These are phyloP conservation scores for Holtermannia corniformis DNA, from an alignment of 768 basidiomycete genomes.

Conservation along the genomic window DNA sequence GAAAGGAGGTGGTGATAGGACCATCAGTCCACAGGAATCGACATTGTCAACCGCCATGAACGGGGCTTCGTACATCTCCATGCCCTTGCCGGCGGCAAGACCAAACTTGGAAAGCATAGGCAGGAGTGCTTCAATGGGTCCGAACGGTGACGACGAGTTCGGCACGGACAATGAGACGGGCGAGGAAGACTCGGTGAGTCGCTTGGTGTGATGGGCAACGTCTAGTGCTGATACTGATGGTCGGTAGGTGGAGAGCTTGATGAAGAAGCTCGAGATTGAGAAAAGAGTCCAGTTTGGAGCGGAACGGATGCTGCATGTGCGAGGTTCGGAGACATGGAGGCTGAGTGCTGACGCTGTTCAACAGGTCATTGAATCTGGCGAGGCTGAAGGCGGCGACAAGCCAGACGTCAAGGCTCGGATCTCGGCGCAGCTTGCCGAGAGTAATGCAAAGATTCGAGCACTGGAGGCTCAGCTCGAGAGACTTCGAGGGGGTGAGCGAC, in stretches of 20 bases:
- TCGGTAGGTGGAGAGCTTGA: conserved; percentile 58
- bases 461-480: conserved; percentile 54
- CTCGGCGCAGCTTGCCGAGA: conserved; percentile 54
- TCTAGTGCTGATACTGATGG: background rate
- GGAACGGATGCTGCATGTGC: conserved; percentile 72
- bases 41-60: too few relatives aligned
- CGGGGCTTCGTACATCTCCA: background rate
- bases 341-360: background rate
- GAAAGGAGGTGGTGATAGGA: too few relatives aligned
- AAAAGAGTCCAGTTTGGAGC: conserved; percentile 83
- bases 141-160: background rate
- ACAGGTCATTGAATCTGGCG: conserved; percentile 30
- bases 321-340: conserved; percentile 45
- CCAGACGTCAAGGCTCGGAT: conserved; percentile 37
- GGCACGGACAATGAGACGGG: background rate
- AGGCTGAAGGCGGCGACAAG: conserved; percentile 47
- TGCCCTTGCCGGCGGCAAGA: background rate
- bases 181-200: background rate
- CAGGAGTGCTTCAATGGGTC: background rate
- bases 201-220: background rate
- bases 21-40: too few relatives aligned
- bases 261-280: conserved; percentile 61
- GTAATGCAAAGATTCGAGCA: conserved; percentile 60
- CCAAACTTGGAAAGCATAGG: background rate
- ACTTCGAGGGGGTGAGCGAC: conserved; percentile 30